phyloP scores from a whole-genome alignment of 352 stramenopile species.

The Phytophthora palmivora region DNA sequence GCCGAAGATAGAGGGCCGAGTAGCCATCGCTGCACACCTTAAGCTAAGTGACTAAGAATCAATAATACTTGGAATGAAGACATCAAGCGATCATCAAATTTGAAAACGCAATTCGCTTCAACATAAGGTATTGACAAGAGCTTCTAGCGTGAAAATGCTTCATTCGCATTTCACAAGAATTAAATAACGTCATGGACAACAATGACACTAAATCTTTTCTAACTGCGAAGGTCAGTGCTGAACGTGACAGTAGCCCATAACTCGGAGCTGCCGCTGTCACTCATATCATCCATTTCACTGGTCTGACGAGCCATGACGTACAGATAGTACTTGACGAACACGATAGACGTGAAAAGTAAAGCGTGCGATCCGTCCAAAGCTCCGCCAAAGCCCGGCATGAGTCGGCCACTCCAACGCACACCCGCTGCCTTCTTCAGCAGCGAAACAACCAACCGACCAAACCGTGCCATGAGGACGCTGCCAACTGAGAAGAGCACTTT shows the following conservation, averaged over 20 bases:
- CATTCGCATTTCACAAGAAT: conserved; percentile 22
- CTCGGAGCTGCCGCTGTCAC: conserved; percentile 26
- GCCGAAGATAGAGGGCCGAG: conserved; percentile 1
- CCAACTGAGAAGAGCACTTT: conserved; percentile 78
- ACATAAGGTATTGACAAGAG: too few species aligned
- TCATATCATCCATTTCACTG: conserved; percentile 8
- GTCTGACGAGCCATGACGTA: conserved; percentile 36
- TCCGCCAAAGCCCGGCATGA: conserved; percentile 94
- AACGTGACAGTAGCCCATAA: conserved; percentile 40
- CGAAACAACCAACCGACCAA: conserved; percentile 92
- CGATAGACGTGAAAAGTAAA: conserved; percentile 86
- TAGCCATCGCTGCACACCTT: conserved; percentile 12
- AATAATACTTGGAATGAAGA: conserved; percentile 21
- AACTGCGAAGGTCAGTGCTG: conserved; percentile 30
- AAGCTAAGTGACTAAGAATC: conserved; percentile 28
- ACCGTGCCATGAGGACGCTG: conserved; percentile 88
- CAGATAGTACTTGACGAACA: conserved; percentile 62
- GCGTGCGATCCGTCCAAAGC: conserved; percentile 92
- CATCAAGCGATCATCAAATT: too few species aligned
- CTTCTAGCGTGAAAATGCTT: conserved; percentile 12
- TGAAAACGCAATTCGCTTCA: too few species aligned
- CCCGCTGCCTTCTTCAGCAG: conserved; percentile 94
- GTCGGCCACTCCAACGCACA: conserved; percentile 92
- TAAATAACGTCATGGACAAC: conserved; percentile 24
- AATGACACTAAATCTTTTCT: neutral